These are phyloP conservation scores for Geotrichum citri-aurantii DNA, from an alignment of 1,139 yeast genomes.

Conservation along the genomic window DNA sequence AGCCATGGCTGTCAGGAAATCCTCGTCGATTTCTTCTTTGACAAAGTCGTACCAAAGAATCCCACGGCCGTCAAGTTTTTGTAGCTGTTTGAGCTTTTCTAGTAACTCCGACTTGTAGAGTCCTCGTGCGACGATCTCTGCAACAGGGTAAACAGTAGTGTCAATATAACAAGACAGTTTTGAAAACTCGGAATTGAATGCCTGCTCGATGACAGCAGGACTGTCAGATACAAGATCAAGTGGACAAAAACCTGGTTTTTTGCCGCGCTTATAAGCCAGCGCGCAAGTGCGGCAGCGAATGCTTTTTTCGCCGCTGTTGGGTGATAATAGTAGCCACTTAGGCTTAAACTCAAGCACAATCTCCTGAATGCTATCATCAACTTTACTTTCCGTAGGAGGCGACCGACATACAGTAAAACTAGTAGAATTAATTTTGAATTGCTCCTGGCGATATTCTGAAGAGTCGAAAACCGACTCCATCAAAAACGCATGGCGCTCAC, in stretches of 20 bases:
- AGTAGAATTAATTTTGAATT: neutral
- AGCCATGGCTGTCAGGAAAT: slow-evolving; percentile 36
- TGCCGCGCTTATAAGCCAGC: slow-evolving; percentile 31
- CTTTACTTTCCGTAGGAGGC: neutral
- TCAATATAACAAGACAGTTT: slow-evolving; percentile 1
- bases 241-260: slow-evolving; percentile 34
- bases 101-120: slow-evolving; percentile 20
- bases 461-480: slow-evolving; percentile 19
- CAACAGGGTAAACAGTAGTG: slow-evolving; percentile 15
- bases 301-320: slow-evolving; percentile 18
- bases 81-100: slow-evolving; percentile 26
- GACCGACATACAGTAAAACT: slow-evolving; percentile 1
- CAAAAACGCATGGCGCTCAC: slow-evolving; percentile 22
- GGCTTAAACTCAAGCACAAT: slow-evolving; percentile 41
- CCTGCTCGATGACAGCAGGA: slow-evolving; percentile 15
- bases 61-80: slow-evolving; percentile 28
- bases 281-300: slow-evolving; percentile 44
- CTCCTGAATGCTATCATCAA: neutral
- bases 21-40: slow-evolving; percentile 22
- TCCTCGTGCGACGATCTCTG: slow-evolving; percentile 9
- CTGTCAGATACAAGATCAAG: slow-evolving; percentile 30
- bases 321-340: slow-evolving; percentile 41
- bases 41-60: slow-evolving; percentile 21
- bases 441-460: neutral
- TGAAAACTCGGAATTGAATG: slow-evolving; percentile 15